A percentile compares a stretch with the other conserved stretches of the same genome.
These are phyloP conservation scores for Mortierella sp. DNA, from an alignment of 371 early-diverging fungal genomes.

Conservation along the genomic window DNA sequence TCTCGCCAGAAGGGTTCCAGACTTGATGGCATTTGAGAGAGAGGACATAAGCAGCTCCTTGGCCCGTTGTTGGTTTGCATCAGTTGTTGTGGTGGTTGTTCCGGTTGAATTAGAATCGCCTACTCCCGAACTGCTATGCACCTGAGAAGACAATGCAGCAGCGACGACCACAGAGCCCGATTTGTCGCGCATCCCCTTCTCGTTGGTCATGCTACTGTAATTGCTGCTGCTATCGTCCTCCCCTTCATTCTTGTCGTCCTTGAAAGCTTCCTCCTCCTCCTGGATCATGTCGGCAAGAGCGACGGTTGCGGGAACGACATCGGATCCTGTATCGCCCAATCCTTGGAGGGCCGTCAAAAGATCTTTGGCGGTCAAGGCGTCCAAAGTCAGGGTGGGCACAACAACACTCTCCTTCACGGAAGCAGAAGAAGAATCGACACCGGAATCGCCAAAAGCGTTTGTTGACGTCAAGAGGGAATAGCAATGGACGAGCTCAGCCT, in stretches of 20 bases:
- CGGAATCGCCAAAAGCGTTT: neutral
- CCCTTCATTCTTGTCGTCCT: neutral
- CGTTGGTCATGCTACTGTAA: neutral
- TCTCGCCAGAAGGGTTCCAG: neutral
- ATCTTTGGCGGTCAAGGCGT: neutral
- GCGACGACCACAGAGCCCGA: neutral
- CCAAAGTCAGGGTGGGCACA: slow-evolving; percentile 8
- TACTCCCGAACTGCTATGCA: neutral
- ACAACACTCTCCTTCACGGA: neutral
- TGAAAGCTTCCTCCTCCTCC: neutral
- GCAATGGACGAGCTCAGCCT: neutral
- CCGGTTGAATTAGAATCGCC: neutral
- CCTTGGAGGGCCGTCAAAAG: neutral
- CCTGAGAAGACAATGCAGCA: neutral
- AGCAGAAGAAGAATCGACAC: neutral
- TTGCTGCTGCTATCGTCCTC: neutral
- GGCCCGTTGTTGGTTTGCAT: neutral
- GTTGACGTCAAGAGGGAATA: neutral
- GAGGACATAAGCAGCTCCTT: neutral
- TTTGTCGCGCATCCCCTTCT: neutral
- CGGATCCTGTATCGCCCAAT: neutral
- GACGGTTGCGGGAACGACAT: neutral
- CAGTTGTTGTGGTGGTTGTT: neutral
- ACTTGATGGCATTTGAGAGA: neutral
- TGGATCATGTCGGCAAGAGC: neutral